Evolutionary conservation across 2,329 filamentous ascomycete genomes (phyloP), one percentile per base, ranked within the genome.

Genomic region (Polytolypa hystricis): DNA sequence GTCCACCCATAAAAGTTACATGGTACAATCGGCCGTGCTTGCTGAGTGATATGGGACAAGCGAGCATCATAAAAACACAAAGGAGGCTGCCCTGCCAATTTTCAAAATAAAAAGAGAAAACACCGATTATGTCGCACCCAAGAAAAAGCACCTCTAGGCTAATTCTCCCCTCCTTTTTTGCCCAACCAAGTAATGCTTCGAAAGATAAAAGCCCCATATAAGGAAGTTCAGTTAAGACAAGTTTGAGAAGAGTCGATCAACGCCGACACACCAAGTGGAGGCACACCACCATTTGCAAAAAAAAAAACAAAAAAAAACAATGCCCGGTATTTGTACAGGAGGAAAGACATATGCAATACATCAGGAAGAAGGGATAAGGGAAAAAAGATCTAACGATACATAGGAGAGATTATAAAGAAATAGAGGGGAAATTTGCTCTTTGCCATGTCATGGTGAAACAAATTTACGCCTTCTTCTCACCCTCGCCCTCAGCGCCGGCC

Each of bases 381-480:
- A 17, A 31, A 38, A 39, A 36, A 23, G 10, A 11, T 15, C 11
- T 20, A 14, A 25, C 20, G 21, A 39, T 42, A 34, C 34, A 29
- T 28, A 51, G 32, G 35, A 37, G 40, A 46, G 37, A 38, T 39
- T 35, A 45, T 41, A 43, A 42, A 42, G 42, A 36, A 25, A 41
- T 30, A 7, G 29, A 36, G 25, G 23, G 7, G n/a, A 7, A 25
- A 25, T 25, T 25, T 25, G 7, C 21, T 7, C 21, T 25, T 25
- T 25, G 8, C 7, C 14, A 30, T 8, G 8, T 8, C 28, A 30
- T 7, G 28, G 28, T 8, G 15, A 16, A n/a, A n/a, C 21, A 25
- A 25, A 25, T 25, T 66, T 65, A 73, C 48, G 60, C 65, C 77
- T 86, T 86, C 73, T 83, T 83, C 70, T 86, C 78, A 48, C 71